A percentile compares a stretch with the other conserved stretches of the same genome.
phyloP scores from a whole-genome alignment of 371 early-diverging fungal species.

The Apophysomyces variabilis region DNA sequence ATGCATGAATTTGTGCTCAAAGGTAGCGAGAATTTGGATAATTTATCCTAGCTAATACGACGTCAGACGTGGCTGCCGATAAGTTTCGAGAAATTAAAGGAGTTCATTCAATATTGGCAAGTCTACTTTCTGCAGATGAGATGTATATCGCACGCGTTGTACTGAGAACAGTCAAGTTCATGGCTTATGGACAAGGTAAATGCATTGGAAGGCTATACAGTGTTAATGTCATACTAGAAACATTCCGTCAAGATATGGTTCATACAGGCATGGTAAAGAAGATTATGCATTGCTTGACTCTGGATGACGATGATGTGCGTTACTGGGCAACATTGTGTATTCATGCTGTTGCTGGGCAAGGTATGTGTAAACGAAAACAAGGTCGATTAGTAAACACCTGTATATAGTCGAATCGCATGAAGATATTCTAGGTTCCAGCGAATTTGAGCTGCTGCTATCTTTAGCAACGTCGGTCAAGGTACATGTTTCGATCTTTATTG shows the following conservation, averaged over 20 bases:
- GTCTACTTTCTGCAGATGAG: slow-evolving; percentile 64
- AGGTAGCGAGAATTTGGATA: slow-evolving; percentile 34
- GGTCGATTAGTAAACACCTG: not conserved
- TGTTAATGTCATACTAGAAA: slow-evolving; percentile 18
- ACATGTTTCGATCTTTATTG: slow-evolving; percentile 42
- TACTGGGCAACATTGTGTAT: slow-evolving; percentile 75
- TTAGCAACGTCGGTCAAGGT: slow-evolving; percentile 39
- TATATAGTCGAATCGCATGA: slow-evolving; percentile 43
- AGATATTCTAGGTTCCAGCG: slow-evolving; percentile 43
- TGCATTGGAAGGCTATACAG: not conserved
- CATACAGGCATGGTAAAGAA: slow-evolving; percentile 63
- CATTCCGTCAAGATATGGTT: slow-evolving; percentile 59
- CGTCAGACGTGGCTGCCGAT: slow-evolving; percentile 55
- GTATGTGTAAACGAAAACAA: slow-evolving; percentile 10
- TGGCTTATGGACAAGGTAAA: slow-evolving; percentile 67
- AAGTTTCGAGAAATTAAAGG: slow-evolving; percentile 67
- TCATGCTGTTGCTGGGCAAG: slow-evolving; percentile 54
- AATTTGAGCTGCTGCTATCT: slow-evolving; percentile 44
- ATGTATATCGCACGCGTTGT: slow-evolving; percentile 74
- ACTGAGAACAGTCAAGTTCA: slow-evolving; percentile 72
- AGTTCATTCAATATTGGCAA: slow-evolving; percentile 60
- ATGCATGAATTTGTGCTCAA: slow-evolving; percentile 83
- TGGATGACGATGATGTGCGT: slow-evolving; percentile 73
- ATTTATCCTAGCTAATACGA: not conserved
- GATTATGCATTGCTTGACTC: slow-evolving; percentile 65